Percentiles rank a stretch among this genome's conserved stretches.
phyloP scores from a whole-genome alignment of 2,329 filamentous ascomycete genomes.

The Xylariaceae sp. region DNA sequence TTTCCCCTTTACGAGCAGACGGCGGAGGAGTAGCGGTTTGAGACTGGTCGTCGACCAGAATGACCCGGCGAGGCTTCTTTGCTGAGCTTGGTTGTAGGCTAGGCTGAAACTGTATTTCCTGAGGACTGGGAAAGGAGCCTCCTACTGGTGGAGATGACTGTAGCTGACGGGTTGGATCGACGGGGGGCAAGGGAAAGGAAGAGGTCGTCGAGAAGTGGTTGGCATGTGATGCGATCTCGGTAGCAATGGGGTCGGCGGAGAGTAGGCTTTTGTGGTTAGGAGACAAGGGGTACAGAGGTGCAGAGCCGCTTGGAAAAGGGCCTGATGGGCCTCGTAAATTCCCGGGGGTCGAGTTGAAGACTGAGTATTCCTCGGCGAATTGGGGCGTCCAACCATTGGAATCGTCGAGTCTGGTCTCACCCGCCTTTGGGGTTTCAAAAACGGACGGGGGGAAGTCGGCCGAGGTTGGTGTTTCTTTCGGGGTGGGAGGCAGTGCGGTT shows the following conservation, averaged over 20 bases:
- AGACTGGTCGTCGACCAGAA: conserved; percentile 37
- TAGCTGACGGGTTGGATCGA: conserved; percentile 57
- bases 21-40: conserved; percentile 62
- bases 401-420: conserved; percentile 44
- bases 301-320: conserved; percentile 47
- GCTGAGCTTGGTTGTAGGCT: conserved; percentile 32
- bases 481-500: conserved; percentile 60
- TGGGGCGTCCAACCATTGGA: conserved; percentile 56
- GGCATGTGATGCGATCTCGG: conserved; percentile 58
- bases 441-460: conserved; percentile 52
- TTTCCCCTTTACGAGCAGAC: conserved; percentile 53
- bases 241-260: conserved; percentile 48
- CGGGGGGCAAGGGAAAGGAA: conserved; percentile 54
- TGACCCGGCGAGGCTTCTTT: conserved; percentile 47
- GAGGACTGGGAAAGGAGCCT: conserved; percentile 30
- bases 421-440: conserved; percentile 56
- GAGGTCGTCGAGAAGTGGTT: conserved; percentile 57
- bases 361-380: conserved; percentile 64
- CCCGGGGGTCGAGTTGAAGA: conserved; percentile 63
- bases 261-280: conserved; percentile 47
- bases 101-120: conserved; percentile 30
- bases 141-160: conserved; percentile 55
- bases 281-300: conserved; percentile 34
- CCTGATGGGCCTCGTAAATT: conserved; percentile 49
- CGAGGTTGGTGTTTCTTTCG: conserved; percentile 56